Percentiles rank a stretch among this genome's conserved stretches.
Conservation (phyloP, 495 filamentous ascomycete genomes). For the Podospora australis region DNA sequence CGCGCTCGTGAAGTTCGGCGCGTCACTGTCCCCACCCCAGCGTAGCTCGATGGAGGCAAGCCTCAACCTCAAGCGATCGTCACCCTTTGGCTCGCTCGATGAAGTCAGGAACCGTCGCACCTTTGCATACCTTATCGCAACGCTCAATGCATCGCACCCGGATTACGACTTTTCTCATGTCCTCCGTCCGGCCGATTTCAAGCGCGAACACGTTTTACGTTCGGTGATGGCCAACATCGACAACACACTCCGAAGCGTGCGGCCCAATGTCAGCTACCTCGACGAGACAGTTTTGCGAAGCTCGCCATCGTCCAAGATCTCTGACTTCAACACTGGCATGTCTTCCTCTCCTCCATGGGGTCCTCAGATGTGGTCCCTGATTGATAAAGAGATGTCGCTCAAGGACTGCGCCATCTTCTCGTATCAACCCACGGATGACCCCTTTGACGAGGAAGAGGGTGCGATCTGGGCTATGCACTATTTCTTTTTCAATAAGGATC, state of each 20-base stretch:
- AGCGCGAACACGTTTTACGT: slow-evolving; percentile 65
- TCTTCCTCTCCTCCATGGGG: slow-evolving; percentile 55
- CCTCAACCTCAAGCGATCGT: slow-evolving; percentile 72
- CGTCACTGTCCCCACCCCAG: slow-evolving; percentile 72
- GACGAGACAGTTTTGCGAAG: slow-evolving; percentile 20
- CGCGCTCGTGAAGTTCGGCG: slow-evolving; percentile 72
- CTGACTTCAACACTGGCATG: slow-evolving; percentile 21
- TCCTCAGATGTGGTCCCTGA: slow-evolving; percentile 78
- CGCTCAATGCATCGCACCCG: slow-evolving; percentile 92
- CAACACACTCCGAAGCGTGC: slow-evolving; percentile 74
- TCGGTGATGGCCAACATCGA: slow-evolving; percentile 79
- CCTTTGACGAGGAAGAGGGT: slow-evolving; percentile 81
- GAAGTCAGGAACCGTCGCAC: slow-evolving; percentile 82
- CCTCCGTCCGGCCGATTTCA: slow-evolving; percentile 81
- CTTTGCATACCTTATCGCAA: slow-evolving; percentile 94
- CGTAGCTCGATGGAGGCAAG: slow-evolving; percentile 47
- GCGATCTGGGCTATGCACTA: slow-evolving; percentile 94
- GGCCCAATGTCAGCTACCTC: slow-evolving; percentile 42
- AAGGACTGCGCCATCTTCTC: slow-evolving; percentile 79
- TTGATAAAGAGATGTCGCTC: slow-evolving; percentile 88
- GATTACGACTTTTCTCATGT: slow-evolving; percentile 97
- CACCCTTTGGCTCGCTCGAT: slow-evolving; percentile 83
- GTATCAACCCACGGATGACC: slow-evolving; percentile 77
- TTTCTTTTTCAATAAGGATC: slow-evolving; percentile 92
- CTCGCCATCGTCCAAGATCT: slow-evolving; percentile 20